Base-by-base conservation (phyloP, 176 grass and related monocot species). In the Puccinellia tenuiflora region DNA sequence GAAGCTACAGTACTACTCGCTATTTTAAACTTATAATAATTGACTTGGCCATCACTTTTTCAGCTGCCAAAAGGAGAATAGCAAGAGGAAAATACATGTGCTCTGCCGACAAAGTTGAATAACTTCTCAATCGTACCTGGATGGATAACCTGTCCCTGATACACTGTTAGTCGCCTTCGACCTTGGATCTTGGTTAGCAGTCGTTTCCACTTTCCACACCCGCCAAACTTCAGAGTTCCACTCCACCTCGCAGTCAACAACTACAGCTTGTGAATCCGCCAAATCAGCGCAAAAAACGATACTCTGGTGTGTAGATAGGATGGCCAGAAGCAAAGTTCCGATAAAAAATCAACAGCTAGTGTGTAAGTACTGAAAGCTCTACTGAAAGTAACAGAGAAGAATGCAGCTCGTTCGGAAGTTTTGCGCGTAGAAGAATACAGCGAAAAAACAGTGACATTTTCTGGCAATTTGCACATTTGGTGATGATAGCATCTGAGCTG, bases 161-260 rank as follows among this genome's bases (percentile, higher is more conserved):
- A 76, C 22, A 25, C 10, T 39, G 3, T 10, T 24, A 0, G 25
- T 18, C 20, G 34, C 33, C 81, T 75, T 43, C 66, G 75, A 88
- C 33, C 81, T 75, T 43, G 75, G 75, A 88, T 79, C 81, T 83
- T 68, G 37, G 53, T 61, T 72, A 48, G 16, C 26, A 28, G 28
- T 64, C 45, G 35, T 26, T 47, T 50, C 71, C 45, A 21, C n/a
- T 18, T 86, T 90, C 25, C 79, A 65, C 47, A 47, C 64, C 79
- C 35, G 88, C 88, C 79, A 63, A 90, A 82, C 79, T 65, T 65
- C 63, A 55, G 43, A 40, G 43, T 65, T 39, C 25, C 39, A 76
- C 50, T 63, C 52, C 45, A 73, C 45, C 37, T 11, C 26, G 16
- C 7, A 38, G 83, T 78, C 83, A 83, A 78, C 62, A 28, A 63